phyloP scores from a whole-genome alignment of 2,329 filamentous ascomycete genomes.

The Colletotrichum lupini region DNA sequence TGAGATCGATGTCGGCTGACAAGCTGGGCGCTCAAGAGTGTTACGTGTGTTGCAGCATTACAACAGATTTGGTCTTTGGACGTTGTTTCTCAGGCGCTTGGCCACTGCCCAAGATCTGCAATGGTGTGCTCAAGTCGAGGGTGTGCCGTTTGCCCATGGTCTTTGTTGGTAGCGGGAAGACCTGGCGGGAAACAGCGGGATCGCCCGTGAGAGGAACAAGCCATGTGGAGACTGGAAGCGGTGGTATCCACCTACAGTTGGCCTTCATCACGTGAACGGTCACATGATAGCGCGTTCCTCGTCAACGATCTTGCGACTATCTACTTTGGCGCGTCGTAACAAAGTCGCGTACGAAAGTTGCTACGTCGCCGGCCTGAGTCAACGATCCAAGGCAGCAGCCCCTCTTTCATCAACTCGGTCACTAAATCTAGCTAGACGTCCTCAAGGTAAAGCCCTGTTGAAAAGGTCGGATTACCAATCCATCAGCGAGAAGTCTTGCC shows the following conservation, averaged over 20 bases:
- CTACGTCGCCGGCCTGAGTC: constrained; percentile 19
- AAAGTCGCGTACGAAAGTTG: not conserved
- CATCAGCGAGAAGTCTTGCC: constrained; percentile 11
- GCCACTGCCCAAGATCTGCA: not conserved
- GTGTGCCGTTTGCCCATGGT: not conserved
- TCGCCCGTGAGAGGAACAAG: constrained; percentile 6
- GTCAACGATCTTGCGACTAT: not conserved
- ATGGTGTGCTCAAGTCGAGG: not conserved
- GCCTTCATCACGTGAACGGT: not conserved
- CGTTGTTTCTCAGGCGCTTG: not conserved
- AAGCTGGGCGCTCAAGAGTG: constrained; percentile 3
- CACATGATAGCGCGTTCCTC: constrained; percentile 16
- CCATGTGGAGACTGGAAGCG: not conserved
- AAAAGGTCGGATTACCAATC: constrained; percentile 7
- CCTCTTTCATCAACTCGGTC: not conserved
- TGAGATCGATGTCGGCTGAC: constrained; percentile 19
- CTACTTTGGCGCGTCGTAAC: not conserved
- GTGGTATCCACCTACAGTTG: constrained; percentile 2
- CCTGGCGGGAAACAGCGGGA: constrained; percentile 25
- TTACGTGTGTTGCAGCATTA: not conserved
- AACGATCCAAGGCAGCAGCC: constrained; percentile 18
- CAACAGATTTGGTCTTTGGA: not conserved
- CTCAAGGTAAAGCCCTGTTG: not conserved
- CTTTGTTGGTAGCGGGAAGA: constrained; percentile 11
- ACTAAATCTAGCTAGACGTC: not conserved